Evolutionary conservation across 2,329 filamentous ascomycete genomes (phyloP).

Genomic region (Aspergillus sp.): DNA sequence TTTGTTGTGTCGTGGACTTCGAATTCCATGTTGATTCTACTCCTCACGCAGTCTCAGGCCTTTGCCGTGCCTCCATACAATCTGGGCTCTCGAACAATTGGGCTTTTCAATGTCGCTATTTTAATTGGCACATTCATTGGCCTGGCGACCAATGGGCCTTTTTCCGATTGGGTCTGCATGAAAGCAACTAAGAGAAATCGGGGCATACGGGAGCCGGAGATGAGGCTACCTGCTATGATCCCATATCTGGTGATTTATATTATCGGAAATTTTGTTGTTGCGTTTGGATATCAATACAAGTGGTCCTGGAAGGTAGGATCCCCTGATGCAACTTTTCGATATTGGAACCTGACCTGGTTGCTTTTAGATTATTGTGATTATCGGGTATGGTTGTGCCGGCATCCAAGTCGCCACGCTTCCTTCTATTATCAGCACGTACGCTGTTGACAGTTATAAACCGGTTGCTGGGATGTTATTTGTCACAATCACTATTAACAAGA

Average conservation of each 20-base stretch:
- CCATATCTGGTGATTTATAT: constrained; percentile 59
- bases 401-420: constrained; percentile 63
- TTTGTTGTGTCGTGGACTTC: constrained; percentile 63
- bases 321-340: constrained; percentile 14
- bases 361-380: constrained; percentile 48
- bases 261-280: constrained; percentile 58
- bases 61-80: constrained; percentile 58
- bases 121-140: constrained; percentile 56
- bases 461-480: constrained; percentile 61
- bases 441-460: constrained; percentile 65
- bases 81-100: constrained; percentile 50
- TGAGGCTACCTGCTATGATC: constrained; percentile 57
- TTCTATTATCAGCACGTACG: constrained; percentile 58
- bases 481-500: constrained; percentile 63
- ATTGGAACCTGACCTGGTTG: no score
- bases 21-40: constrained; percentile 58
- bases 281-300: constrained; percentile 53
- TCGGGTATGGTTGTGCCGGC: constrained; percentile 57
- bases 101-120: constrained; percentile 60
- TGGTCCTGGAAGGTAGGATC: constrained; percentile 53
- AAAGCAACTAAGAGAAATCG: constrained; percentile 53
- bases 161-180: constrained; percentile 58
- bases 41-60: constrained; percentile 57
- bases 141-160: constrained; percentile 54
- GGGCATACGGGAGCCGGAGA: constrained; percentile 59